These are phyloP conservation scores for Salix arbutifolia DNA, from an alignment of 345 rosid species.

Conservation along the genomic window DNA sequence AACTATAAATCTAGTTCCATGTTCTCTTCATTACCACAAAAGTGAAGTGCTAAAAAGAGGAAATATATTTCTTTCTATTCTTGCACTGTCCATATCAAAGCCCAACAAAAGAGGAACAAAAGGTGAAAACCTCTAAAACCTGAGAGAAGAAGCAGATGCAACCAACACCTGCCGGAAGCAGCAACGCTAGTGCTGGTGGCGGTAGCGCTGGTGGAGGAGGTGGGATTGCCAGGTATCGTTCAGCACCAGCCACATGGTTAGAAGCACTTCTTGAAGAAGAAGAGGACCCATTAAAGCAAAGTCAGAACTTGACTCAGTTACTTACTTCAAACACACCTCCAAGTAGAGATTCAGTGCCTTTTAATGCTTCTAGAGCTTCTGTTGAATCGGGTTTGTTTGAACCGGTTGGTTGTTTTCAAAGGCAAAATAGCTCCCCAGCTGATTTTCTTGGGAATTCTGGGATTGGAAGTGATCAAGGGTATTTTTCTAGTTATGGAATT, in stretches of 20 bases:
- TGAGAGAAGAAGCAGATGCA: constrained; percentile 44
- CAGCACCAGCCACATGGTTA: constrained; percentile 75
- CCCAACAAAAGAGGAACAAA: not conserved
- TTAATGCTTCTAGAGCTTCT: constrained; percentile 16
- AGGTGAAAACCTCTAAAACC: not conserved
- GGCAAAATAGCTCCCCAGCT: constrained; percentile 74
- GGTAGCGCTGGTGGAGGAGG: constrained; percentile 31
- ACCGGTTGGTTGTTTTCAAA: constrained; percentile 29
- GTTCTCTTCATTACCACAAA: not conserved
- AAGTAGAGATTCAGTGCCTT: constrained; percentile 34
- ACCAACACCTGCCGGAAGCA: constrained; percentile 45
- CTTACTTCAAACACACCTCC: constrained; percentile 30
- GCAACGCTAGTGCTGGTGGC: constrained; percentile 22
- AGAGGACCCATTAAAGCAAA: constrained; percentile 63
- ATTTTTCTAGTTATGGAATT: constrained; percentile 43
- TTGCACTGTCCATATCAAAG: not conserved
- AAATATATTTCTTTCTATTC: not conserved
- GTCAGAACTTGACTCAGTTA: constrained; percentile 62
- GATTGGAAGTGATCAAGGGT: constrained; percentile 38
- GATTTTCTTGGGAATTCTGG: constrained; percentile 46
- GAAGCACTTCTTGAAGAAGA: constrained; percentile 67
- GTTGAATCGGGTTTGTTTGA: constrained; percentile 33
- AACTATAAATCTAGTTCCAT: not conserved
- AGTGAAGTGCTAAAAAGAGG: not conserved
- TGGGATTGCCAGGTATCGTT: constrained; percentile 59